Evolutionary conservation across 2,329 filamentous ascomycete species (phyloP), one percentile per base, ranked within the genome.

Genomic region (Nemania sp.): DNA sequence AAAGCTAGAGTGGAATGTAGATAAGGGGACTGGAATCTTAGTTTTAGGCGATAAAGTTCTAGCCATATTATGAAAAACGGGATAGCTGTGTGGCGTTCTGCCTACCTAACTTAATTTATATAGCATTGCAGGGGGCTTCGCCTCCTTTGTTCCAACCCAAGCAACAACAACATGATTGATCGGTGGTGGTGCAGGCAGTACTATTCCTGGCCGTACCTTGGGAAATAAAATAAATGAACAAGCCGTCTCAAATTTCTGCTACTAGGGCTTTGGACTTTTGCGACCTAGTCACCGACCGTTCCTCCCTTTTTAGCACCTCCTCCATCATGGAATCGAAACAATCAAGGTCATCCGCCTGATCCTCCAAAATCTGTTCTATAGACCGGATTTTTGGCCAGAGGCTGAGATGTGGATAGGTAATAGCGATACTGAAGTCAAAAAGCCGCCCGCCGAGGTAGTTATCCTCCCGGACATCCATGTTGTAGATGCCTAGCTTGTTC

Each of bases 391-490:
- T 37, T 9, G 10, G 5, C 55, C 17, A 57, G 1, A 64, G 17
- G 11, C 55, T 48, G 0, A 66, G 1, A 37, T 63, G 58, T 1
- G 64, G 63, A 12, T 12, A 2, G 13, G 60, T 64, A 15, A 62
- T 43, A 5, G 63, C 57, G 15, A 54, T 59, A 15, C 60, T 65
- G 39, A 65, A 65, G 46, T 65, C 63, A 15, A 65, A 64, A 12
- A 65, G 60, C n/a, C 51, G 50, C 2, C 63, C 63, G 20, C 61
- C 57, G 2, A 60, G 42, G 29, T 61, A 63, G 47, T 64, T 65
- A 5, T 32, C 50, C 25, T 59, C 25, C 10, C 45, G n/a, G 9
- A 65, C 54, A 51, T 65, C 57, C 63, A 64, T 65, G 29, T 65
- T 59, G 2, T 54, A 65, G 15, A 64, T 61, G 4, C 61, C 57